Base-by-base conservation (phyloP, 352 stramenopile genomes). In the Phytopythium delawarense region DNA sequence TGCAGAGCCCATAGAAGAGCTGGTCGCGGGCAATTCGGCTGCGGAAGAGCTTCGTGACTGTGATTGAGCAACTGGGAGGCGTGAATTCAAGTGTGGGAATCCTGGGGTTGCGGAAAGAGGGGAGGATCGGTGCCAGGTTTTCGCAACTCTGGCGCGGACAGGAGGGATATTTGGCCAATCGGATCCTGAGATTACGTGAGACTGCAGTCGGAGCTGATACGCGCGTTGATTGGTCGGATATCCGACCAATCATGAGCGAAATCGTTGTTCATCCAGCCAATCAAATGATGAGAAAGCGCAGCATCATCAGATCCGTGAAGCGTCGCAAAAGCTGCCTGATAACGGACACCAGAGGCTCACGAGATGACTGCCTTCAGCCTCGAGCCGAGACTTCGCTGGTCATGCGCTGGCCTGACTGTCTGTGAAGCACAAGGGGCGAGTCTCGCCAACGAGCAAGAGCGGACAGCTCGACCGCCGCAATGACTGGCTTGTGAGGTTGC, bases 111-210 rank as follows among this genome's bases (percentile, higher is more conserved):
- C 42, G 30, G 30, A 48, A 59, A 54, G 42, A 46, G 46, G 51
- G 50, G 23, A 39, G n/a, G 23, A 39, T n/a, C 23, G 16, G 35
- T 40, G 35, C 55, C 42, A 61, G 23, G 55, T 61, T 61, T 53
- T 61, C 40, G 56, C 34, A 51, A 51, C 16, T 28, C 40, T 2
- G 23, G 37, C 25, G 44, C 23, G 23, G 21, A 28, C 45, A 48
- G 57, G 32, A 49, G 42, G n/a, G n/a, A 18, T 11, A 39, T 65
- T 65, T 65, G 32, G 34, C 59, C 59, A 65, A 65, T 66, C 12
- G 40, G 30, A 57, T 16, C 16, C 8, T 7, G 20, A 44, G 40
- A 44, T 30, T 18, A 44, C 13, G 23, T 32, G 39, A 37, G 20
- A 18, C 23, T 37, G 48, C 21, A 45, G 45, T 66, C 55, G 51